Base-by-base conservation (phyloP, 768 basidiomycete species). In the Pulveroboletus sp. region DNA sequence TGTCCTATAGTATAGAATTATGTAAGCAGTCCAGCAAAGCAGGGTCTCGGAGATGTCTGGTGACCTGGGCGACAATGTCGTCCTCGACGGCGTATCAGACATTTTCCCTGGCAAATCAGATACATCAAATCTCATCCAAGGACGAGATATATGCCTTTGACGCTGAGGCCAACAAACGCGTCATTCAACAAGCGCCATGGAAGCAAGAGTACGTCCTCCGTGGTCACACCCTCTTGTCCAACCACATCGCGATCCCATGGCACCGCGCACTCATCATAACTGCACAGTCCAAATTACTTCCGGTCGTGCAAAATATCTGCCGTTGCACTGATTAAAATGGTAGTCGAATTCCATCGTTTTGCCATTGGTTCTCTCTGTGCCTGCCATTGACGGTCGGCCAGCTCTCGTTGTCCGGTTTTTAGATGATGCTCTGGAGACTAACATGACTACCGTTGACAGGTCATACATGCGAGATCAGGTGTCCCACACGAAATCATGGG, bases 401-500 rank as follows among this genome's bases (percentile, higher is more conserved):
- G 6, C n/a, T 5, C 11, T 27, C 12, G 10, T 17, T 32, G 3
- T 35, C 6, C 27, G n/a, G 6, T 35, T 30, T 18, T 14, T 17
- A 12, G 21, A 21, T 11, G 30, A 2, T 26, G 18, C n/a, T 30
- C 15, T 14, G 18, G 33, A 37, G 21, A 28, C 46, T 46, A 15
- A 51, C 17, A 7, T 9, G n/a, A 3, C 14, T 15, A 8, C 32
- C 15, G 18, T 31, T 9, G 15, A 71, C 70, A 98, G 95, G 88
- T 98, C 55, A 98, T 97, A 66, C 95, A 97, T 67, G 95, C 95
- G 30, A 84, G 95, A 44, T 97, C 95, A 3, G 95, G 95, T 51
- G 95, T 96, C 6, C 87, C 89, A 51, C 91, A 97, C 73, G 95
- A 99, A 71, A 96, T 99, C 64, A 99, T 99, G 95, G 95, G 95